Evolutionary conservation across 2,329 filamentous ascomycete genomes (phyloP).

Genomic region (Phialophora chinensis): DNA sequence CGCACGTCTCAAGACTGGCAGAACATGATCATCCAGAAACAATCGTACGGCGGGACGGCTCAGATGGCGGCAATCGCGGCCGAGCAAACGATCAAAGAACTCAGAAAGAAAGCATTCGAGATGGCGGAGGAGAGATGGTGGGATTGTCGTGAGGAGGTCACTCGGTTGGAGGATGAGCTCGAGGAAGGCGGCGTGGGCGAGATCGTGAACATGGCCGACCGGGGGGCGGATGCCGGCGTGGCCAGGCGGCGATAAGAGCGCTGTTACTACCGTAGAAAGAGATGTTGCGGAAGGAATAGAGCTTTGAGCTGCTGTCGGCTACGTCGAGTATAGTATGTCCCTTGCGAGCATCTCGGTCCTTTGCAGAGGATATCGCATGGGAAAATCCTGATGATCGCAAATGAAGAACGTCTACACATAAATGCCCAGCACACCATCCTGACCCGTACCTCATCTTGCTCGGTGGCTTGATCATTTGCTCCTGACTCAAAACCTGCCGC

Average conservation of each 20-base stretch:
- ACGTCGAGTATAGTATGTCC: neutral
- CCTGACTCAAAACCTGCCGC: neutral
- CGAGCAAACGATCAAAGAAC: constrained; percentile 80
- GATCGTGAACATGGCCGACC: constrained; percentile 84
- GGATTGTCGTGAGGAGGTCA: constrained; percentile 95
- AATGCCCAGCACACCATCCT: neutral
- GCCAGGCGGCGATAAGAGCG: constrained; percentile 46
- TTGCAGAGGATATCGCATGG: neutral
- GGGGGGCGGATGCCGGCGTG: constrained; percentile 52
- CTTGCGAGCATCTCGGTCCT: neutral
- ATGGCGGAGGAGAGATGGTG: constrained; percentile 97
- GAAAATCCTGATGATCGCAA: neutral
- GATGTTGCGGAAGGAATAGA: neutral
- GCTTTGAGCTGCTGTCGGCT: neutral
- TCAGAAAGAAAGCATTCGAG: constrained; percentile 88
- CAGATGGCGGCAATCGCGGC: constrained; percentile 45
- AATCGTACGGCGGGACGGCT: constrained; percentile 70
- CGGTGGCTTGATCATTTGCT: neutral
- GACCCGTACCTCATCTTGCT: neutral
- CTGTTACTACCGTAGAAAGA: neutral
- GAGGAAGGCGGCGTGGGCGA: constrained; percentile 94
- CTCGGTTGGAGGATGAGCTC: constrained; percentile 90
- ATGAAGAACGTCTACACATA: neutral
- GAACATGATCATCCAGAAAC: constrained; percentile 72
- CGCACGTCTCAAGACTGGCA: constrained; percentile 92